Evolutionary conservation across 208 protist genomes (phyloP).

Genomic region (Crithidia brevicula): DNA sequence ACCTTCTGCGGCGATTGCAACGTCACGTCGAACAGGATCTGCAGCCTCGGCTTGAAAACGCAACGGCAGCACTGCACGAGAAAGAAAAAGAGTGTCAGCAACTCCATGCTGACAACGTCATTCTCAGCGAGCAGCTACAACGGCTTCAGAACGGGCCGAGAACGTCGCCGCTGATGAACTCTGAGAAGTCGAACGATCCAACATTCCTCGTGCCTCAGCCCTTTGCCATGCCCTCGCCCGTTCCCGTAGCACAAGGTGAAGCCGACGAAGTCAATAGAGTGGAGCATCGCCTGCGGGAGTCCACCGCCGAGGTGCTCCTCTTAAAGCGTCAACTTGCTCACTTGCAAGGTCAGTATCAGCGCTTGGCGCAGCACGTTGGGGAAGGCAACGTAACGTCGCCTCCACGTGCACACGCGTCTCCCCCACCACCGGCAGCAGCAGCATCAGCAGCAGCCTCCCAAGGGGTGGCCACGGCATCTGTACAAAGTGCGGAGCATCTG

Average conservation of each 20-base stretch:
- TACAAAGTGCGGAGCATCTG: background rate
- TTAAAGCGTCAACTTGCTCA: background rate
- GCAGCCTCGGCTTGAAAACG: background rate
- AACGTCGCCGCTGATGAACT: background rate
- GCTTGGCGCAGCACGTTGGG: background rate
- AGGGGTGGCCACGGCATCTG: background rate
- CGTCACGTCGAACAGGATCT: conserved; percentile 35
- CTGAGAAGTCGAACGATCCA: background rate
- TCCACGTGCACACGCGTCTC: too few relatives aligned
- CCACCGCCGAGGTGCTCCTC: conserved; percentile 9
- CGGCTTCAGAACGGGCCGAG: background rate
- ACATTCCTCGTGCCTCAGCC: background rate
- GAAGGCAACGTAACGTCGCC: conserved; percentile 1
- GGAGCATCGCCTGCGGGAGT: background rate
- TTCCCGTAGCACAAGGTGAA: background rate
- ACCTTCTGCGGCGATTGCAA: conserved; percentile 25
- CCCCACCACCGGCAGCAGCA: background rate
- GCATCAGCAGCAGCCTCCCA: too few relatives aligned
- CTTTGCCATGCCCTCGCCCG: background rate
- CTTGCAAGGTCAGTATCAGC: background rate
- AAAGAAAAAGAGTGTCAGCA: conserved; percentile 1
- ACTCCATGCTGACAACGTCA: conserved; percentile 16
- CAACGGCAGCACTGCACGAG: background rate
- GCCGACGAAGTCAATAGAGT: background rate
- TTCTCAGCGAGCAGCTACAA: conserved; percentile 10